These are phyloP conservation scores for Cyberlindnera samutprakarnensis DNA, from an alignment of 805 yeast genomes.

Conservation along the genomic window DNA sequence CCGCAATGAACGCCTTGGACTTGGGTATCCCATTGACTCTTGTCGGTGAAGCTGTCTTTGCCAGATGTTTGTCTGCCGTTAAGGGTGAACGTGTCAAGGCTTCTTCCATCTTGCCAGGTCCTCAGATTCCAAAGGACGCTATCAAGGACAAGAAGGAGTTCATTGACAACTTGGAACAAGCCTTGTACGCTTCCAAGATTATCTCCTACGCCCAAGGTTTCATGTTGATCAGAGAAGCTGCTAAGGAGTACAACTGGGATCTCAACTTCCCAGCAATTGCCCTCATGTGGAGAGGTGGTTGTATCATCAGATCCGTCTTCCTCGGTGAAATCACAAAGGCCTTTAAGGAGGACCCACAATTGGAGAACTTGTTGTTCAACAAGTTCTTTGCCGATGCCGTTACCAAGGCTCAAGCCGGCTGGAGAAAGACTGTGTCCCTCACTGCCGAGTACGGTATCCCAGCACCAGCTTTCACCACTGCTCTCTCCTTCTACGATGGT, in stretches of 20 bases:
- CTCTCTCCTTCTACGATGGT: constrained; percentile 96
- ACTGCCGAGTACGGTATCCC: constrained; percentile 88
- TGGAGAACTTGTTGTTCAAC: constrained; percentile 93
- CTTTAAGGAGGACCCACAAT: constrained; percentile 85
- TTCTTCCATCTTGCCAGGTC: constrained; percentile 72
- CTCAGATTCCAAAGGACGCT: constrained; percentile 54
- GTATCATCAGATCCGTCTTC: constrained; percentile 98
- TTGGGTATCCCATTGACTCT: constrained; percentile 97
- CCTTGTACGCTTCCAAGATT: constrained; percentile 95
- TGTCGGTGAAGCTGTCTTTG: constrained; percentile 97
- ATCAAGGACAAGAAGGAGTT: constrained; percentile 74
- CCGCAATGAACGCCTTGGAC: constrained; percentile 96
- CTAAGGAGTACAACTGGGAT: constrained; percentile 93
- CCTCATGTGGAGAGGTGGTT: constrained; percentile 99
- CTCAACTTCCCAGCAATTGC: constrained; percentile 98
- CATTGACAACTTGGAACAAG: constrained; percentile 93
- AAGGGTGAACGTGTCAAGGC: constrained; percentile 89
- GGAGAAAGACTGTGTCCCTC: constrained; percentile 83
- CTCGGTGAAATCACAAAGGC: constrained; percentile 96
- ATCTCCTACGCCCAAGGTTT: constrained; percentile 99
- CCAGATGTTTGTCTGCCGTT: constrained; percentile 92
- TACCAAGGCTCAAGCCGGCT: constrained; percentile 86
- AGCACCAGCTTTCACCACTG: constrained; percentile 96
- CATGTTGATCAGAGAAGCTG: constrained; percentile 98
- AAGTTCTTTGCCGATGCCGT: constrained; percentile 91